These are phyloP conservation scores for Fusarium equiseti DNA, from an alignment of 2,329 filamentous ascomycete genomes.

Conservation along the genomic window DNA sequence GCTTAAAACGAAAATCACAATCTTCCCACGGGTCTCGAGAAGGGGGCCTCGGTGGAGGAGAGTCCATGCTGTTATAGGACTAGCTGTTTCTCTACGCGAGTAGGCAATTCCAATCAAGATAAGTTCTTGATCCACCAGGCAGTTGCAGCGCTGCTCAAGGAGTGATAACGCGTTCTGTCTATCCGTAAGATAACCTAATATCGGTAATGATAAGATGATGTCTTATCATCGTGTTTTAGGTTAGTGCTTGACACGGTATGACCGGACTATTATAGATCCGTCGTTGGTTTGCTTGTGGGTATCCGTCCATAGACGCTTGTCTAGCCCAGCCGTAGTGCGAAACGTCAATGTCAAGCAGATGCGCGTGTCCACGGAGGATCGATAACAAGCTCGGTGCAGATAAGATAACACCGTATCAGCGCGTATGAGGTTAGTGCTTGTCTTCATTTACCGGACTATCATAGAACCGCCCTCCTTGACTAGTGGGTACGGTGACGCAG, in stretches of 20 bases:
- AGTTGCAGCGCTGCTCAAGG: no score
- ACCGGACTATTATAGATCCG: background rate
- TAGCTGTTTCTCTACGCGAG: background rate
- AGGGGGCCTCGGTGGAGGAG: background rate
- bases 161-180: background rate
- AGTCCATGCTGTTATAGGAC: background rate
- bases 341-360: background rate
- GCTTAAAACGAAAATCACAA: background rate
- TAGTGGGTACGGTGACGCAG: background rate
- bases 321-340: background rate
- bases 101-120: background rate
- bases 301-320: background rate
- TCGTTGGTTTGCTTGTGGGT: background rate
- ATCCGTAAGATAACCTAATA: background rate
- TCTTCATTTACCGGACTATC: fast-evolving
- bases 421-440: background rate
- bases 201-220: background rate
- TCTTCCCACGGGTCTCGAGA: background rate
- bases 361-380: background rate
- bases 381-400: background rate
- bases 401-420: background rate
- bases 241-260: fast-evolving
- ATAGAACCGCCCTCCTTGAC: background rate
- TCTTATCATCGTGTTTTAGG: background rate
- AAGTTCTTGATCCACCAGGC: background rate